These are phyloP conservation scores for Apiospora malaysiana DNA, from an alignment of 2,329 filamentous ascomycete genomes.

Conservation along the genomic window DNA sequence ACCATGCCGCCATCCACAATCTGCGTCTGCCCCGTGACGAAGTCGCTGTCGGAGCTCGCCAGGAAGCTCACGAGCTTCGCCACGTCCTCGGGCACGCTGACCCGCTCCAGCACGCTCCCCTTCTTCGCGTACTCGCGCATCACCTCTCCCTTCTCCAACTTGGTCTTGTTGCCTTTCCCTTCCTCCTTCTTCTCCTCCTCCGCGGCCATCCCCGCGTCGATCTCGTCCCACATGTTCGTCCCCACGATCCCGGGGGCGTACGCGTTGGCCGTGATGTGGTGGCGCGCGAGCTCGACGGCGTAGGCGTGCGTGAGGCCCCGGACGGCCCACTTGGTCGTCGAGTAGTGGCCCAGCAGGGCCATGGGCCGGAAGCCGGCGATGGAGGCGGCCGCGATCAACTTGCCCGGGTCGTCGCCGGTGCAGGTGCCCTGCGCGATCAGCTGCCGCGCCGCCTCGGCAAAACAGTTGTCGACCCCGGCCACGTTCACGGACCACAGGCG, in stretches of 20 bases:
- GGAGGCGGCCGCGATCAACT: constrained; percentile 59
- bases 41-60: constrained; percentile 63
- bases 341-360: constrained; percentile 65
- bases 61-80: constrained; percentile 67
- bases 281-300: constrained; percentile 67
- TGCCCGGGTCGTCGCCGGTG: constrained; percentile 41
- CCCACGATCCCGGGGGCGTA: constrained; percentile 73
- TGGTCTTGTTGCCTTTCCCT: constrained; percentile 59
- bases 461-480: constrained; percentile 69
- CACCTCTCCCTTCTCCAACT: constrained; percentile 30
- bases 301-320: constrained; percentile 70
- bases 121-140: not conserved
- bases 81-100: constrained; percentile 68
- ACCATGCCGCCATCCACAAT: constrained; percentile 67
- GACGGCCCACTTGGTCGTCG: constrained; percentile 70
- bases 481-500: constrained; percentile 71
- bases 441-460: constrained; percentile 66
- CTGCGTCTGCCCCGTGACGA: constrained; percentile 70
- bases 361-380: constrained; percentile 68
- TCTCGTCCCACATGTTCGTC: constrained; percentile 72
- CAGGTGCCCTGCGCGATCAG: constrained; percentile 65
- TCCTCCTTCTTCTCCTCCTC: constrained; percentile 51
- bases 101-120: constrained; percentile 50
- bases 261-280: constrained; percentile 70
- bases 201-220: constrained; percentile 62